phyloP scores from a whole-genome alignment of 176 grass and related monocot species.

The Rhynchospora pubera region DNA sequence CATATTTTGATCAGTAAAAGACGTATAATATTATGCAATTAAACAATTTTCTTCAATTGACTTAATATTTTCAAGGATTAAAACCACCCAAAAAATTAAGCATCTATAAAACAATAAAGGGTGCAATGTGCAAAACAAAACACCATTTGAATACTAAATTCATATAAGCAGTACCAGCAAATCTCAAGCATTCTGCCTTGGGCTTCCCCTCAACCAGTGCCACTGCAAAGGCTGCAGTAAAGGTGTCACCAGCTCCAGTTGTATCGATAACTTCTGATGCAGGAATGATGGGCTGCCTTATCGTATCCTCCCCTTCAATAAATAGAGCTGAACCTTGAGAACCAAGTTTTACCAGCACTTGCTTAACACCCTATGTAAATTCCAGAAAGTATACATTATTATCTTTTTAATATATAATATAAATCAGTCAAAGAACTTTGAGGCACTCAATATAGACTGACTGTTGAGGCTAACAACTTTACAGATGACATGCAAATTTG shows the following conservation, averaged over 20 bases:
- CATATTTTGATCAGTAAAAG: background rate
- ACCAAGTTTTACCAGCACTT: conserved; percentile 90
- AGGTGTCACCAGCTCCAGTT: conserved; percentile 87
- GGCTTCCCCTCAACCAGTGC: conserved; percentile 77
- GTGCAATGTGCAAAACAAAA: background rate
- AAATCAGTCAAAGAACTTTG: background rate
- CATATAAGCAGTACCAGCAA: conserved; percentile 53
- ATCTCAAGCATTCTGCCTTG: conserved; percentile 76
- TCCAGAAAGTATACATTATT: background rate
- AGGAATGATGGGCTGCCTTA: conserved; percentile 61
- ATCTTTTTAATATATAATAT: background rate
- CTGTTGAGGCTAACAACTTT: background rate
- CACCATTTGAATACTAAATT: background rate
- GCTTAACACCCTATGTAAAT: conserved; percentile 49
- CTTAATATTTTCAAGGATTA: background rate
- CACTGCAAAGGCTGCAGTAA: conserved; percentile 94
- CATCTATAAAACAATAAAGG: no score
- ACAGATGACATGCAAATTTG: background rate
- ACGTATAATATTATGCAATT: no score
- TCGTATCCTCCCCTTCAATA: conserved; percentile 66
- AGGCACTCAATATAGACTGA: background rate
- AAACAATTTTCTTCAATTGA: background rate
- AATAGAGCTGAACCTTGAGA: conserved; percentile 87
- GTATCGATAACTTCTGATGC: conserved; percentile 71
- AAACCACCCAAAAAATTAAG: background rate